Evolutionary conservation across 164 flowering plant genomes (phyloP), one percentile per base, ranked within the genome.

Genomic region (Tetrastigma voinierianum): DNA sequence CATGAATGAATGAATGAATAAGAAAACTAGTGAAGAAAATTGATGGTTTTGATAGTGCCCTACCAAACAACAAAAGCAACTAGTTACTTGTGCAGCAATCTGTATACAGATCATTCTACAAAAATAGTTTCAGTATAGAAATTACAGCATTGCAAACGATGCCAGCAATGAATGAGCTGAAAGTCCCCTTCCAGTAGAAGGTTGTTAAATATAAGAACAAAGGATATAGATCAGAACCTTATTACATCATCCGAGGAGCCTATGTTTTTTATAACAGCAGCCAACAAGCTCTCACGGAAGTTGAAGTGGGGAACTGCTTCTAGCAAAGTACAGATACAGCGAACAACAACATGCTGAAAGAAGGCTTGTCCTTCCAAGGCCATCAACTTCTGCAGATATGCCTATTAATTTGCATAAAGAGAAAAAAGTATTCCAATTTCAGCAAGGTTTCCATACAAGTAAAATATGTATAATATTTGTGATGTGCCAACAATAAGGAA

Each of bases 291-390:
- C 64, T 87, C 96, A 46, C 90, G 86, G 64, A 78, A 91, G 83
- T 96, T 96, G 78, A n/a, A n/a, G 76, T 93, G 98, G 14, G 99
- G 97, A 70, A 79, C 89, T 46, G 97, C 89, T 51, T 88, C 96
- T n/a, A 93, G 87, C 82, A 96, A 82, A 70, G 81, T 74, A 76
- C 98, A 89, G 51, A 96, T 75, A 72, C 98, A 93, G 32, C 95
- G 93, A 64, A 87, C 61, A 15, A 79, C 85, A 16, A 89, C 90
- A 67, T 79, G 86, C 59, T 80, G 77, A 67, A 82, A 89, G 32
- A 67, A 61, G n/a, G 84, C 25, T 57, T 76, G 74, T 53, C 72
- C 74, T 72, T 86, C 89, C 43, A 89, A 67, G 21, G 75, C 59
- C 11, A 87, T 68, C 77, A 96, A 74, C 88, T 74, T 93, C 77